Evolutionary conservation across 805 yeast genomes (phyloP).

Genomic region (Ogataea methylovora): DNA sequence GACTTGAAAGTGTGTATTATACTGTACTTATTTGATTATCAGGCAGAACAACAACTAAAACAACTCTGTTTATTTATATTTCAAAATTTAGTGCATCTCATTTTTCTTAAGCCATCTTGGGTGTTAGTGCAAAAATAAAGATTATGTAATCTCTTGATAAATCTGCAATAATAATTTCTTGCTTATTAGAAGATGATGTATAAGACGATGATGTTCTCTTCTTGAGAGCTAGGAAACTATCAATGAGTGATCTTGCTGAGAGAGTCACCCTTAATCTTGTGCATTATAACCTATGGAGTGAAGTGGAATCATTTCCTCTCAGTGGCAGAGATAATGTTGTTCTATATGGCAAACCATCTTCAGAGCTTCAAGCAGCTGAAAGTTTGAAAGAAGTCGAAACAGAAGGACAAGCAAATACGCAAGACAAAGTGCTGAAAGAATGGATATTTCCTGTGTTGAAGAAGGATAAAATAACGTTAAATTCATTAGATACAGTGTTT

Average conservation of each 20-base stretch:
- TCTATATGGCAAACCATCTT: background rate
- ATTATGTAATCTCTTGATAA: too few species aligned
- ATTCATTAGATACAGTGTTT: slow-evolving; percentile 34
- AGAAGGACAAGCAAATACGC: slow-evolving; percentile 4
- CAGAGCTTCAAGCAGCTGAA: background rate
- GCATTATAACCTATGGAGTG: slow-evolving; percentile 38
- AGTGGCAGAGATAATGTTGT: slow-evolving; percentile 1
- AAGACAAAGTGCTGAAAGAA: slow-evolving; percentile 11
- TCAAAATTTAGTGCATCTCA: too few species aligned
- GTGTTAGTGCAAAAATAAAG: too few species aligned
- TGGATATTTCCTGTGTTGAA: slow-evolving; percentile 35
- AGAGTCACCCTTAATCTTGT: slow-evolving; percentile 35
- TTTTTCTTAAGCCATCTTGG: too few species aligned
- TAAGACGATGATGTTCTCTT: too few species aligned
- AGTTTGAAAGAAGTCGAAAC: background rate
- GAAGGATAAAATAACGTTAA: slow-evolving; percentile 26
- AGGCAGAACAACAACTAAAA: too few species aligned
- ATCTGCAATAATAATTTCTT: too few species aligned
- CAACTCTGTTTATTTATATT: too few species aligned
- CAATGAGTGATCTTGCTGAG: slow-evolving; percentile 19
- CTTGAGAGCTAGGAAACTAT: too few species aligned
- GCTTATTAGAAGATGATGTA: too few species aligned
- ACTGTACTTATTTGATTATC: too few species aligned
- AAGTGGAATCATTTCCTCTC: slow-evolving; percentile 23
- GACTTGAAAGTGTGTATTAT: too few species aligned